Base-by-base conservation (phyloP, 1,284 basidiomycete species). In the Rhodotorula sp. region DNA sequence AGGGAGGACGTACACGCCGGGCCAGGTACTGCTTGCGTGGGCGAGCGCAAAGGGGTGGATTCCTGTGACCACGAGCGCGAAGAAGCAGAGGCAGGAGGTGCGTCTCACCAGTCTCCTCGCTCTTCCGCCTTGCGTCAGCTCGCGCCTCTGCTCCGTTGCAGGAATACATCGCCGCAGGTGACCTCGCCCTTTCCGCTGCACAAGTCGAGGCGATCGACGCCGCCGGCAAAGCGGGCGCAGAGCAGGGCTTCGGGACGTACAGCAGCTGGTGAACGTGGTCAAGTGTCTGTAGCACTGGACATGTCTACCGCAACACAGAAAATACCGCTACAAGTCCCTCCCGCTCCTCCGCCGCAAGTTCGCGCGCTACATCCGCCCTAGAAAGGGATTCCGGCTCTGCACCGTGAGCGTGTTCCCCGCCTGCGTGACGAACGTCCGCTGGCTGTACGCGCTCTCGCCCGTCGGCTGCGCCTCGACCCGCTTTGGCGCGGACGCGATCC, bases 1-100 rank as follows among this genome's bases (percentile, higher is more conserved):
- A 44, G 46, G 46, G 19, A 48, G 3, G 46, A 22, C 84, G 5
- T 87, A 84, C 21, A 86, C 87, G 1, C 83, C 86, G 0, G 88
- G 88, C 59, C 90, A 92, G 79, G 85, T 91, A 13, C 83, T 91
- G 15, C 82, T 90, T 36, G 84, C 87, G 1, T 90, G 89, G 89
- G 85, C 86, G 0, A 86, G 86, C 74, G 83, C 85, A 46, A 90
- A 90, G 76, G 88, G 87, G 25, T 86, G 85, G 5, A 85, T 88
- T 0, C 85, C 87, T 63, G 85, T 90, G 64, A 89, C 88, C 86
- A 69, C 67, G 3, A 59, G 56, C 17, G 51, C 39, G 48, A 69
- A 69, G 61, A n/a, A 48, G 6, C 17, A 12, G 22, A 34, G 67
- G 36, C 58, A 60, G 61, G 80, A 48, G 46, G 46, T 48, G 46